Percentiles rank a stretch among this genome's conserved stretches.
Evolutionary conservation across 768 basidiomycete genomes (phyloP).

Genomic region (Dioszegia aurantiaca): DNA sequence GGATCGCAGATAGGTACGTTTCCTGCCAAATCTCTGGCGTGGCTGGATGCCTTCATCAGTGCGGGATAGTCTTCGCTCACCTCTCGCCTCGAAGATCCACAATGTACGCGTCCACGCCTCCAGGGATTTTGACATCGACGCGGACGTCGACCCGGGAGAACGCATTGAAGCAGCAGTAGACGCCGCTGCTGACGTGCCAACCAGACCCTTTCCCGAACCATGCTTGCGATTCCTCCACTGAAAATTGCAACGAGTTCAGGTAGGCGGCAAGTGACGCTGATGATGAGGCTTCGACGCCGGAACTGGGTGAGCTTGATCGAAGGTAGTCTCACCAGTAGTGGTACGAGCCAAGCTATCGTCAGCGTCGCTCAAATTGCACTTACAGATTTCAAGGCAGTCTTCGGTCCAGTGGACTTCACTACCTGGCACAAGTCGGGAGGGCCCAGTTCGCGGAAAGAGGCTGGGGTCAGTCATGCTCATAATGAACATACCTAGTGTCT

Average conservation of each 20-base stretch:
- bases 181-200: constrained; percentile 91
- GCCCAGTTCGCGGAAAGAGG: constrained; percentile 92
- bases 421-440: constrained; percentile 96
- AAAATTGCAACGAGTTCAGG: constrained; percentile 95
- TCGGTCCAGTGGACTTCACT: constrained; percentile 76
- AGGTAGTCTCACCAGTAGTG: constrained; percentile 61
- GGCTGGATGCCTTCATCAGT: constrained; percentile 69
- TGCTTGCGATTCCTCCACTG: constrained; percentile 80
- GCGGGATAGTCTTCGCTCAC: constrained; percentile 57
- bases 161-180: constrained; percentile 97
- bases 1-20: constrained; percentile 87
- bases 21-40: constrained; percentile 95
- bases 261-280: constrained; percentile 97
- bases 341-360: constrained; percentile 78
- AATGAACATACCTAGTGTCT: constrained; percentile 71
- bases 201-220: constrained; percentile 79
- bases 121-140: constrained; percentile 97
- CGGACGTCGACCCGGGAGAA: constrained; percentile 95
- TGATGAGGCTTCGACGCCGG: constrained; percentile 97
- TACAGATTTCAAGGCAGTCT: constrained; percentile 81
- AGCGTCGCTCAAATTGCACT: constrained; percentile 46
- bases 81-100: constrained; percentile 91
- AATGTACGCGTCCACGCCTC: constrained; percentile 90
- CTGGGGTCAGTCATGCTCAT: constrained; percentile 54
- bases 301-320: constrained; percentile 56